Evolutionary conservation across 768 basidiomycete species (phyloP).

Genomic region (Lactifluus hygrophoroides): DNA sequence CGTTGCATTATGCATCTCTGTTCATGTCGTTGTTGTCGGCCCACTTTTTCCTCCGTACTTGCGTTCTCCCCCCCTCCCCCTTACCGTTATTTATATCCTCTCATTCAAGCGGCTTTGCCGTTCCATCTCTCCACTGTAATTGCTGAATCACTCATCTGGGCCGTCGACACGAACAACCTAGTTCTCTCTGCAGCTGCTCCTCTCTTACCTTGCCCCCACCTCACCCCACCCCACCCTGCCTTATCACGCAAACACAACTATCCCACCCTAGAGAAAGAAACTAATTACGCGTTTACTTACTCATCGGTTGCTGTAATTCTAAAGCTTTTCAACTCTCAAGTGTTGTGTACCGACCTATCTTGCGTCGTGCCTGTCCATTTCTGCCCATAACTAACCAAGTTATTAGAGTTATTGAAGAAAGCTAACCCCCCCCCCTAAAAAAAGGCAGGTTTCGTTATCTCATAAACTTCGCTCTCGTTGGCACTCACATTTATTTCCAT

Average conservation of each 20-base stretch:
- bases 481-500: too few species aligned
- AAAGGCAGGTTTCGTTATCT: too few species aligned
- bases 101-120: not conserved
- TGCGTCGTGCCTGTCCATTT: too few species aligned
- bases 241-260: not conserved
- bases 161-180: not conserved
- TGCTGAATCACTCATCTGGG: constrained; percentile 5
- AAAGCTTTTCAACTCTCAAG: not conserved
- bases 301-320: constrained; percentile 11
- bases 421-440: too few species aligned
- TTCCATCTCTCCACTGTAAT: constrained; percentile 11
- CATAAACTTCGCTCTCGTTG: too few species aligned
- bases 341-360: too few species aligned
- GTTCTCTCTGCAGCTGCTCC: not conserved
- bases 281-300: constrained; percentile 1
- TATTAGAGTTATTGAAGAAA: too few species aligned
- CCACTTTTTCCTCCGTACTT: not conserved
- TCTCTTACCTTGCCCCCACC: not conserved
- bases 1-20: not conserved
- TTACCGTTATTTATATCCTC: not conserved
- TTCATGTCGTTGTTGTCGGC: not conserved
- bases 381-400: too few species aligned
- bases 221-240: not conserved
- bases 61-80: not conserved
- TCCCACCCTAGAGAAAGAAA: not conserved